Conservation (phyloP, 2,329 filamentous ascomycete species). For the Hypoxylon sp. region DNA sequence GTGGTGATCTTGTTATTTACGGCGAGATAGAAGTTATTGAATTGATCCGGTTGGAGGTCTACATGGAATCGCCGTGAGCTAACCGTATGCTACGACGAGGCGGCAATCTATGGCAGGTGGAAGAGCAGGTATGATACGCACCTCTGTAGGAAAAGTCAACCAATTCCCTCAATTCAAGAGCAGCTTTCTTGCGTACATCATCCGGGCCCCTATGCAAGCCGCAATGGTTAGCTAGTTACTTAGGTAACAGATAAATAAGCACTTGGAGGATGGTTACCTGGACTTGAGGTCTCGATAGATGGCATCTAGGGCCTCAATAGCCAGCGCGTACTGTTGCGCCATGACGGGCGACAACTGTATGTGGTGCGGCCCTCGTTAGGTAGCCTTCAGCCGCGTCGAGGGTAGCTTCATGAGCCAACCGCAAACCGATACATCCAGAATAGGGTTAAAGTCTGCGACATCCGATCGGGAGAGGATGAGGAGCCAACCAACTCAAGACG, state of each 20-base stretch:
- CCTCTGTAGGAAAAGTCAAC: slow-evolving; percentile 68
- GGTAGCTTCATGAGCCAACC: slow-evolving; percentile 49
- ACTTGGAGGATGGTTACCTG: slow-evolving; percentile 55
- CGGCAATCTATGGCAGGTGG: background rate
- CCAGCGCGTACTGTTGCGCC: slow-evolving; percentile 62
- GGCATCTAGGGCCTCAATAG: slow-evolving; percentile 66
- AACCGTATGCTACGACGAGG: background rate
- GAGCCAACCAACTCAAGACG: slow-evolving; percentile 1
- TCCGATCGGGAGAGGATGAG: slow-evolving; percentile 36
- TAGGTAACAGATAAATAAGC: background rate
- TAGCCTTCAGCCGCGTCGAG: slow-evolving; percentile 45
- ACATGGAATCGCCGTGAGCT: slow-evolving; percentile 29
- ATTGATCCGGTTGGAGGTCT: slow-evolving; percentile 86
- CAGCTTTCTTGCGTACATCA: slow-evolving; percentile 64
- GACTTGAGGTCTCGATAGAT: slow-evolving; percentile 67
- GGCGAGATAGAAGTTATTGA: slow-evolving; percentile 68
- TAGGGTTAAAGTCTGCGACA: slow-evolving; percentile 38
- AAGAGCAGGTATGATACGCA: slow-evolving; percentile 46
- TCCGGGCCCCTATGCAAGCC: slow-evolving; percentile 56
- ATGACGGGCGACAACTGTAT: slow-evolving; percentile 47
- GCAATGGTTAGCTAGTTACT: slow-evolving; percentile 11
- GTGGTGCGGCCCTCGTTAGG: slow-evolving; percentile 12
- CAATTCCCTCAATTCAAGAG: slow-evolving; percentile 66
- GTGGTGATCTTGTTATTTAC: slow-evolving; percentile 69
- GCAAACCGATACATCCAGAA: slow-evolving; percentile 42